These are phyloP conservation scores for Colletotrichum sp. DNA, from an alignment of 2,329 filamentous ascomycete species.

Conservation along the genomic window DNA sequence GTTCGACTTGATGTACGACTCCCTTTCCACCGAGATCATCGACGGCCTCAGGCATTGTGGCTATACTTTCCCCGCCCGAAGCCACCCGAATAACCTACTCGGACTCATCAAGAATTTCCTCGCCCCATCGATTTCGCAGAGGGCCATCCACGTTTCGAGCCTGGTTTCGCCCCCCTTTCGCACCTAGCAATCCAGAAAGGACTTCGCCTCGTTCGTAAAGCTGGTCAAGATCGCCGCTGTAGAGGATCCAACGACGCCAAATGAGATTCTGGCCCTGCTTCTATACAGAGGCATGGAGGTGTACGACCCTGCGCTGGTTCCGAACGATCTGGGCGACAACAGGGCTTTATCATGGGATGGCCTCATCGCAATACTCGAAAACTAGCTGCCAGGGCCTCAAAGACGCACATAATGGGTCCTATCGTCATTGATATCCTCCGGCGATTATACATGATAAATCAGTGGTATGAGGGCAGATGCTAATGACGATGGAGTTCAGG, in stretches of 20 bases:
- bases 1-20: not conserved
- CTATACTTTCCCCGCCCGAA: not conserved
- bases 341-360: not conserved
- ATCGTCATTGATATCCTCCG: not conserved
- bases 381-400: not conserved
- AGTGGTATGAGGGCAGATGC: not conserved
- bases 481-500: not conserved
- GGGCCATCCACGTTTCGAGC: not conserved
- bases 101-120: not conserved
- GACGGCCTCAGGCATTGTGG: not conserved
- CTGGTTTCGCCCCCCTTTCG: not conserved
- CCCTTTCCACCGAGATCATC: rapidly evolving
- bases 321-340: no score
- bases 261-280: not conserved
- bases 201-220: not conserved
- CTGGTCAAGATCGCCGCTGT: not conserved
- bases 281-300: not conserved
- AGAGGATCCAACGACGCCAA: not conserved
- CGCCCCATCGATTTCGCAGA: not conserved
- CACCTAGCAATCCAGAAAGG: not conserved
- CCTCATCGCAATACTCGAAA: not conserved
- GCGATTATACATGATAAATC: not conserved
- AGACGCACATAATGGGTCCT: not conserved
- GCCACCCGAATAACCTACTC: not conserved
- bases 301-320: not conserved